Evolutionary conservation across 352 stramenopile genomes (phyloP).

Genomic region (Elongisporangium anandrum): DNA sequence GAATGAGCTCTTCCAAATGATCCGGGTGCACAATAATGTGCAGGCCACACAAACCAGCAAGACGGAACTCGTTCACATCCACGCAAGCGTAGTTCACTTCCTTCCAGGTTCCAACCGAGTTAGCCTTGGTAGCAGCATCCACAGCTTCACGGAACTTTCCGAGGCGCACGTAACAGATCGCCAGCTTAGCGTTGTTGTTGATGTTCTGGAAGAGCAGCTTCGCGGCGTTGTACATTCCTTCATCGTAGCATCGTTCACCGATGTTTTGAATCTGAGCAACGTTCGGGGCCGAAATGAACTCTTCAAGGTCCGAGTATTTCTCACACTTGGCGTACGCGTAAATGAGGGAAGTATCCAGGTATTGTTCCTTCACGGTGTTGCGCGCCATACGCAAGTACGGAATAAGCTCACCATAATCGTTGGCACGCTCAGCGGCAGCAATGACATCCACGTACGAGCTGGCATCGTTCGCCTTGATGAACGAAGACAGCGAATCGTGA

Average conservation of each 20-base stretch:
- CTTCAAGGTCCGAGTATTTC: conserved; percentile 98
- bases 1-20: conserved; percentile 99
- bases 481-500: conserved; percentile 97
- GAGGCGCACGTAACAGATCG: conserved; percentile 98
- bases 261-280: conserved; percentile 99
- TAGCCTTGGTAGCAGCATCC: conserved; percentile 98
- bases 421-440: conserved; percentile 93
- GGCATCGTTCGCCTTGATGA: conserved; percentile 99
- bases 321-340: conserved; percentile 99
- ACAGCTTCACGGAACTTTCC: conserved; percentile 99
- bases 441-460: conserved; percentile 98
- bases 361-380: conserved; percentile 98
- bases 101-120: conserved; percentile 99
- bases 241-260: conserved; percentile 97
- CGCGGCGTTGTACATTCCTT: conserved; percentile 98
- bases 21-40: conserved; percentile 99
- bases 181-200: conserved; percentile 99
- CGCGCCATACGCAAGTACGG: conserved; percentile 99
- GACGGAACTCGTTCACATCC: conserved; percentile 96
- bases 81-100: conserved; percentile 99
- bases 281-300: conserved; percentile 99
- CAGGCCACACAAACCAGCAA: conserved; percentile 97
- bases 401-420: conserved; percentile 97
- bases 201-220: conserved; percentile 99
- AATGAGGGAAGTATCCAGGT: conserved; percentile 99